A percentile compares a stretch with the other conserved stretches of the same genome.
phyloP scores from a whole-genome alignment of 371 early-diverging fungal genomes.

The Rhizopus sp. region DNA sequence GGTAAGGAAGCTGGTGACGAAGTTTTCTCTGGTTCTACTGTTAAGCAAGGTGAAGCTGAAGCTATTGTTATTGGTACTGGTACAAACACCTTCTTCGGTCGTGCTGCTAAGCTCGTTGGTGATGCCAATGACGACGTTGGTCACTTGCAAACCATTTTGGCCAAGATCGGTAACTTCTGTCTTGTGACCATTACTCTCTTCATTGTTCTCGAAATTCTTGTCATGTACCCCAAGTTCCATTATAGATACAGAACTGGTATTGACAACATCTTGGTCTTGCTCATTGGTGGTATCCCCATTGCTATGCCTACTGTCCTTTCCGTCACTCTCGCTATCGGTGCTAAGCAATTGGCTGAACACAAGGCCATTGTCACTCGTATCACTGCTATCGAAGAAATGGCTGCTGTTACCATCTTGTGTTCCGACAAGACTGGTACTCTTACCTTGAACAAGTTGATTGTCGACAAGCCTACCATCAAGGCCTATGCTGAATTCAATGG shows the following conservation, averaged over 20 bases:
- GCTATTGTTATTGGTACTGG: conserved; percentile 90
- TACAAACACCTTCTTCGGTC: conserved; percentile 88
- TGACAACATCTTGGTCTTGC: conserved; percentile 74
- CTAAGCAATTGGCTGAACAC: conserved; percentile 91
- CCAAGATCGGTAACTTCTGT: conserved; percentile 91
- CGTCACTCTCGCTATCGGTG: conserved; percentile 93
- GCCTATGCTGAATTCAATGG: conserved; percentile 53
- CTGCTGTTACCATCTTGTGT: conserved; percentile 91
- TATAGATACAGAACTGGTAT: conserved; percentile 71
- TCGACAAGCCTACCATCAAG: conserved; percentile 68
- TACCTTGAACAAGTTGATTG: conserved; percentile 90
- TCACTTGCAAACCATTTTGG: conserved; percentile 87
- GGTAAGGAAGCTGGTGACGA: conserved; percentile 73
- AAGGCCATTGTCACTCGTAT: conserved; percentile 92
- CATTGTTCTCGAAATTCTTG: conserved; percentile 78
- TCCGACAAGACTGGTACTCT: conserved; percentile 98
- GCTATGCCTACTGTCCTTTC: conserved; percentile 87
- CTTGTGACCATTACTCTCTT: conserved; percentile 71
- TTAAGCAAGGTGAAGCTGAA: conserved; percentile 92
- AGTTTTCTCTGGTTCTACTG: conserved; percentile 80
- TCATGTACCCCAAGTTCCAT: conserved; percentile 81
- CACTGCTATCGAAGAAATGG: conserved; percentile 91
- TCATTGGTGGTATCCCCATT: conserved; percentile 83
- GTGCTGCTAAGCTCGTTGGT: conserved; percentile 83
- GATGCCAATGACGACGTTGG: conserved; percentile 82